Percentiles rank a stretch among this genome's conserved stretches.
Conservation (phyloP, 1,139 yeast genomes). For the Casaregolazyma lundiana region DNA sequence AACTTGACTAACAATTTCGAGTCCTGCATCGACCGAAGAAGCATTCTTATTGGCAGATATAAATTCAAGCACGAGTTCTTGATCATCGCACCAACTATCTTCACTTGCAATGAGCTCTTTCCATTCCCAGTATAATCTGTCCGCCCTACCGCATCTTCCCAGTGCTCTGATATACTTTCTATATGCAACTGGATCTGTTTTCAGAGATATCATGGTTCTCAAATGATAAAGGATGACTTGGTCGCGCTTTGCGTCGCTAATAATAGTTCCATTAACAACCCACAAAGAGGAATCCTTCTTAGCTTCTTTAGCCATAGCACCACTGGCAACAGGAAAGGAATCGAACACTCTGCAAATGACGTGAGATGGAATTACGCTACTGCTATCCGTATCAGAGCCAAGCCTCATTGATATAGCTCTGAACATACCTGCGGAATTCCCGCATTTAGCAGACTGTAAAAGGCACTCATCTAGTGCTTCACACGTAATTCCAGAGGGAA, state of each 20-base stretch:
- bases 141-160: slow-evolving; percentile 26
- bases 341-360: slow-evolving; percentile 25
- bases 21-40: slow-evolving; percentile 18
- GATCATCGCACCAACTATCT: slow-evolving; percentile 17
- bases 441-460: slow-evolving; percentile 26
- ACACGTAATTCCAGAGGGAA: slow-evolving; percentile 23
- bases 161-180: slow-evolving; percentile 28
- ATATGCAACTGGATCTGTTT: slow-evolving; percentile 17
- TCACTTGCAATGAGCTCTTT: slow-evolving; percentile 10
- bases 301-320: slow-evolving; percentile 21
- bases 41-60: slow-evolving; percentile 26
- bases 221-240: slow-evolving; percentile 27
- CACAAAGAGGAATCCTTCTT: slow-evolving; percentile 19
- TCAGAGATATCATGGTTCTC: slow-evolving; percentile 21
- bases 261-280: slow-evolving; percentile 24
- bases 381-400: slow-evolving; percentile 14
- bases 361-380: slow-evolving; percentile 4
- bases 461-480: slow-evolving; percentile 29
- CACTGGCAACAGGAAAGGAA: slow-evolving; percentile 24
- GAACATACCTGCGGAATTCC: slow-evolving; percentile 30
- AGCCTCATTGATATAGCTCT: slow-evolving; percentile 26
- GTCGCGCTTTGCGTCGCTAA: slow-evolving; percentile 26
- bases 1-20: slow-evolving; percentile 20
- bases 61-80: slow-evolving; percentile 26
- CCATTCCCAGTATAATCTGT: slow-evolving; percentile 26